Evolutionary conservation across 78 protist genomes (phyloP).

Genomic region (Chrysochromulina tobinii): DNA sequence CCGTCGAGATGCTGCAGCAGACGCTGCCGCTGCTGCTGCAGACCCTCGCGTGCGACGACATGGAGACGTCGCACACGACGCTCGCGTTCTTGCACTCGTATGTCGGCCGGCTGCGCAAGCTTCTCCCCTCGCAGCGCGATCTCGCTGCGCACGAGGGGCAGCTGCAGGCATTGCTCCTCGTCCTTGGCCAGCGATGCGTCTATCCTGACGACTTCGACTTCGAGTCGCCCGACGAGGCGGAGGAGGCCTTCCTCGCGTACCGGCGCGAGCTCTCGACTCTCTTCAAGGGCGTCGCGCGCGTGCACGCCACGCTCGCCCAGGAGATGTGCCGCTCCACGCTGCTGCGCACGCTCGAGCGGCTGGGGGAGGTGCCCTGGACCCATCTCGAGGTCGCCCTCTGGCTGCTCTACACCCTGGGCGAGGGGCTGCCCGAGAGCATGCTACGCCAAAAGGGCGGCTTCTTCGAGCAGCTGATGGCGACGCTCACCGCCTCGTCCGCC

Average conservation of each 20-base stretch:
- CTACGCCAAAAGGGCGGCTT: neutral
- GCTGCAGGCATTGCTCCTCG: neutral
- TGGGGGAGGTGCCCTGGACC: neutral
- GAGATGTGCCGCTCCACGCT: neutral
- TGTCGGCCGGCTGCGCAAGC: neutral
- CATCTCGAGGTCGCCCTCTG: neutral
- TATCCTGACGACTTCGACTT: neutral
- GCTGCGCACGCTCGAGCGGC: neutral
- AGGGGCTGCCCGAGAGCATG: neutral
- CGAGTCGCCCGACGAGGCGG: neutral
- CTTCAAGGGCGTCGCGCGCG: conserved; percentile 5
- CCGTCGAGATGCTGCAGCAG: neutral
- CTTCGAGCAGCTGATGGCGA: neutral
- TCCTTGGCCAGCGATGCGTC: neutral
- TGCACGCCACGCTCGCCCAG: neutral
- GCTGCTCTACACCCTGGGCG: neutral
- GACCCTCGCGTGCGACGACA: neutral
- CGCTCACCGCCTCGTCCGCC: neutral
- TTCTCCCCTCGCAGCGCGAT: neutral
- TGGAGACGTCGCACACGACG: neutral
- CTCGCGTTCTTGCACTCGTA: neutral
- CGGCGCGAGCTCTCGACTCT: neutral
- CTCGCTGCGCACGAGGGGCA: neutral
- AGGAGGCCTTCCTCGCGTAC: neutral
- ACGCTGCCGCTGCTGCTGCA: neutral